These are phyloP conservation scores for Rhizomucor miehei DNA, from an alignment of 371 early-diverging fungal genomes.

Conservation along the genomic window DNA sequence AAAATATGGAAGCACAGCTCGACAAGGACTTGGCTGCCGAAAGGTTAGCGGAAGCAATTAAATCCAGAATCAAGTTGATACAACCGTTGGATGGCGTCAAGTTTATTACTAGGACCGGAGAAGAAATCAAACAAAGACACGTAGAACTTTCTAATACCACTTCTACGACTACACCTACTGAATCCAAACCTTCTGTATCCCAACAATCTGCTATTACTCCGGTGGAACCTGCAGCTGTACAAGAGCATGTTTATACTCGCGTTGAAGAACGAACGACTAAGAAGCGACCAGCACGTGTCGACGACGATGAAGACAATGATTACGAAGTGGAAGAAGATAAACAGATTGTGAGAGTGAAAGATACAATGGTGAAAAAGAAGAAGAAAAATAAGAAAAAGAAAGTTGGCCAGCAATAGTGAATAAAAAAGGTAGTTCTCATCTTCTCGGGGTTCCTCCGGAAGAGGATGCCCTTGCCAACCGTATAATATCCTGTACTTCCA, in stretches of 20 bases:
- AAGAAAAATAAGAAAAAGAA: conserved; percentile 9
- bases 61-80: conserved; percentile 21
- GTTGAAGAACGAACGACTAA: conserved; percentile 29
- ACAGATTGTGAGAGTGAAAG: conserved; percentile 5
- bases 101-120: neutral
- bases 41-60: conserved; percentile 27
- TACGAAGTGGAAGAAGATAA: neutral
- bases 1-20: neutral
- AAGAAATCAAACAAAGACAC: conserved; percentile 8
- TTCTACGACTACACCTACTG: neutral
- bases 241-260: conserved; percentile 33
- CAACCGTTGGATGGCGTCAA: conserved; percentile 25
- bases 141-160: neutral
- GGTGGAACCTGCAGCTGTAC: conserved; percentile 16
- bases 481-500: conserved; percentile 8
- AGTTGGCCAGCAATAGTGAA: too few relatives aligned
- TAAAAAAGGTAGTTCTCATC: too few relatives aligned
- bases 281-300: conserved; percentile 4
- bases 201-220: conserved; percentile 5
- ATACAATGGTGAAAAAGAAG: conserved; percentile 9
- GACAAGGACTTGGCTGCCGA: conserved; percentile 20
- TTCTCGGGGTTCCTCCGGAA: too few relatives aligned
- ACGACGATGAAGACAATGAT: neutral
- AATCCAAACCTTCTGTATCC: neutral
- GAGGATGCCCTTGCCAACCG: too few relatives aligned